phyloP scores from a whole-genome alignment of 441 rosid genomes.

The Populus hybrid region DNA sequence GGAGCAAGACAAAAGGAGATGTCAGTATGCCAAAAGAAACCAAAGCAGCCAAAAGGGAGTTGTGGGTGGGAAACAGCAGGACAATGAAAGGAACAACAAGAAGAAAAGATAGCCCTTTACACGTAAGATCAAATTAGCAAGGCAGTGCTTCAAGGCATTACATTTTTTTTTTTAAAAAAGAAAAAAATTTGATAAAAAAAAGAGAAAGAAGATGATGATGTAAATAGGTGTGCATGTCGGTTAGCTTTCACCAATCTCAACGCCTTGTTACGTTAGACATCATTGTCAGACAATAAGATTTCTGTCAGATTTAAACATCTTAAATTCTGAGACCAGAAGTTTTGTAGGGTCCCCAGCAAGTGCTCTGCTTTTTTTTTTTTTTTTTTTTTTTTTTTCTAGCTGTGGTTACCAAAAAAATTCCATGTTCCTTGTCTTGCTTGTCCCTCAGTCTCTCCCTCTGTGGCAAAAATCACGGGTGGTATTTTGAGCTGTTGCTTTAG shows the following conservation, averaged over 20 bases:
- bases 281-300: conserved; percentile 19
- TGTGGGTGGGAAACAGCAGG: conserved; percentile 13
- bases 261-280: conserved; percentile 27
- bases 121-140: conserved; percentile 22
- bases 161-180: background rate
- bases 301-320: conserved; percentile 25
- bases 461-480: conserved; percentile 28
- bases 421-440: background rate
- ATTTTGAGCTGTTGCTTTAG: conserved; percentile 26
- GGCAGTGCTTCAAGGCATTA: background rate
- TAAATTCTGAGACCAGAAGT: conserved; percentile 11
- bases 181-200: background rate
- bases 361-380: background rate
- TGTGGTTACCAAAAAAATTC: conserved; percentile 32
- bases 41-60: conserved; percentile 15
- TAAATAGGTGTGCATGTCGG: conserved; percentile 29
- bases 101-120: conserved; percentile 23
- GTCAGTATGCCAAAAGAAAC: conserved; percentile 8
- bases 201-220: background rate
- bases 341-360: conserved; percentile 9
- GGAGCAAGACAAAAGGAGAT: conserved; percentile 14
- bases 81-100: background rate
- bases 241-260: conserved; percentile 41
- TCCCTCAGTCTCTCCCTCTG: background rate
- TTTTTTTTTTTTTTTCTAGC: background rate